Evolutionary conservation across 257 asterid genomes (phyloP).

Genomic region (Lycium ferocissimum): DNA sequence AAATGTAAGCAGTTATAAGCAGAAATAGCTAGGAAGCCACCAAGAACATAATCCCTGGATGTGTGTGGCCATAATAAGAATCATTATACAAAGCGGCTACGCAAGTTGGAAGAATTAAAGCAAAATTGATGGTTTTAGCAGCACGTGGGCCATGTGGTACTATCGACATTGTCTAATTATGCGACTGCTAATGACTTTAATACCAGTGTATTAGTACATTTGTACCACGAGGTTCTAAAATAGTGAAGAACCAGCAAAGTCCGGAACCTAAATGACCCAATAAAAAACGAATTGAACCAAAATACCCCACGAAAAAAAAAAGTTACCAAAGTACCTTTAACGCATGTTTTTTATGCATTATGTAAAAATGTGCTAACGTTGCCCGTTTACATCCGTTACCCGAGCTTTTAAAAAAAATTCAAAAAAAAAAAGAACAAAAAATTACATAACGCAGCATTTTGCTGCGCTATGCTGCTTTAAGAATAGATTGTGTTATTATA

Average conservation of each 20-base stretch:
- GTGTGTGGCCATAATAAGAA: not conserved
- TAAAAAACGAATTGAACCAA: too few relatives aligned
- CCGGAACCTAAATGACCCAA: too few relatives aligned
- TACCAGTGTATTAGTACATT: not conserved
- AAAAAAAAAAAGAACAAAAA: too few relatives aligned
- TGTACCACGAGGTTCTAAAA: not conserved
- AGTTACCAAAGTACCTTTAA: too few relatives aligned
- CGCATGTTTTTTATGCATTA: too few relatives aligned
- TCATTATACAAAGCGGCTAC: not conserved
- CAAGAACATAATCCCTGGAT: not conserved
- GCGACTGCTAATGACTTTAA: not conserved
- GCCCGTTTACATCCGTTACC: too few relatives aligned
- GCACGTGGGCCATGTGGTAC: conserved; percentile 20
- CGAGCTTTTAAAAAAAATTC: too few relatives aligned
- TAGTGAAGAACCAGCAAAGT: not conserved
- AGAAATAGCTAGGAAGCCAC: not conserved
- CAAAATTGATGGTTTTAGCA: not conserved
- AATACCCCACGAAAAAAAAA: too few relatives aligned
- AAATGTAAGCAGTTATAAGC: not conserved
- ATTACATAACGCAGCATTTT: too few relatives aligned
- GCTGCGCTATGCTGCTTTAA: too few relatives aligned
- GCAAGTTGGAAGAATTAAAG: not conserved
- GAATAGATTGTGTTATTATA: too few relatives aligned
- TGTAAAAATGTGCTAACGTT: too few relatives aligned
- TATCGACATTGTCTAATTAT: not conserved